Base-by-base conservation (phyloP, 2,329 filamentous ascomycete species). In the Chalaropsis thielavioides region DNA sequence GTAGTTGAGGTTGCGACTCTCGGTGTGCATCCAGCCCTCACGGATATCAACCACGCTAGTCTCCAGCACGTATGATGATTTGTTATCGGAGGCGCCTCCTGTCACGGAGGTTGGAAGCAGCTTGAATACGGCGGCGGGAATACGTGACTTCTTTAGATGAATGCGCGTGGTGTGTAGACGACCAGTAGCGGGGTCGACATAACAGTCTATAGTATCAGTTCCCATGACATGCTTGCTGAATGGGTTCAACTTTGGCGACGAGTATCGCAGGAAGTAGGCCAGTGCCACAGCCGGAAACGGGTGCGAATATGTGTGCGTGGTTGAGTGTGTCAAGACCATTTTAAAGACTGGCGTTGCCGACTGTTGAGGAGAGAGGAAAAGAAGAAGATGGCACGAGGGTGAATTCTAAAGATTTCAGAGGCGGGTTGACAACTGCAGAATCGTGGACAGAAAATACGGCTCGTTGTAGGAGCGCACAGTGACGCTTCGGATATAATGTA, bases 221-320 rank as follows among this genome's bases (percentile, higher is more conserved):
- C 87, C 90, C 70, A 91, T 79, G 63, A 94, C 89, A 77, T 94
- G 89, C 68, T 83, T 85, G 69, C 86, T 86, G 77, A 92, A 92
- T 6, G 89, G 89, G 72, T 92, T 94, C 69, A 83, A 77, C 69
- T 83, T 78, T 38, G 81, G 81, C 4, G 81, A 83, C 67, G 88
- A 90, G 76, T 94, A 94, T 69, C 89, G 88, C 61, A 94, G 86
- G 76, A 92, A 94, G 81, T 90, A 94, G 76, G 89, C 89, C 74
- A 94, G 86, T 61, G 89, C 90, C 68, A 94, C 89, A 73, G 89
- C 89, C 68, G 88, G 85, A 77, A 92, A 92, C 61, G 88, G 86
- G 75, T 92, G 90, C 69, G 85, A 81, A 80, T 92, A 91, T 71
- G 81, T 83, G 74, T 89, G 87, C 75, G 82, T 84, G 70, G 83